Evolutionary conservation across 2,329 filamentous ascomycete genomes (phyloP), one percentile per base, ranked within the genome.

Genomic region (Zymoseptoria pseudotritici): DNA sequence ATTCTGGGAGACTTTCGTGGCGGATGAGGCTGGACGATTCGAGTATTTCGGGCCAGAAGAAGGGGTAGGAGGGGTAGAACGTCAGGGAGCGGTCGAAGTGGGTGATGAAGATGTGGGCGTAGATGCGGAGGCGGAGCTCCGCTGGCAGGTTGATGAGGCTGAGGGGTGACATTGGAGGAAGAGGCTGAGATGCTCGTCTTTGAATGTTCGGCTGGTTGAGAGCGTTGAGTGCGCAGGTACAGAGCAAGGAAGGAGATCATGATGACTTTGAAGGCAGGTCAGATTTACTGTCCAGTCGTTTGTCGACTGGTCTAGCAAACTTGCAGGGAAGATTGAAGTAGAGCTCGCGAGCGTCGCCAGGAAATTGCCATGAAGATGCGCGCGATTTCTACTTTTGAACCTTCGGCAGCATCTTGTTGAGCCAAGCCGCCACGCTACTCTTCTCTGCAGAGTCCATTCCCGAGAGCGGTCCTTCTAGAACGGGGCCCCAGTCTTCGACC

Each of bases 401-500:
- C 13, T 46, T 68, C 29, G 67, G 67, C 36, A 70, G 57, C 62
- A 67, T 69, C 22, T 58, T 54, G 51, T 65, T 55, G n/a, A 69
- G 31, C 67, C 68, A 69, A 5, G 59, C 53, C 5, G 61, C 58
- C 20, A 66, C 56, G 5, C 55, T 53, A 21, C 11, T 19, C 22
- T 52, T 50, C 52, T 62, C 42, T 22, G 29, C 29, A n/a, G 49
- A 6, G 20, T 55, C 42, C 13, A 56, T 10, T 7, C 5, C 7
- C 2, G 51, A 17, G 7, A 61, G n/a, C 13, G 2, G 8, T 26
- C 51, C 10, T 11, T 54, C 36, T 17, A 46, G n/a, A 17, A 17
- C 17, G 13, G 36, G 2, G 36, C 36, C 17, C 65, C 66, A 68
- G 19, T 58, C 56, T 6, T 53, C 63, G 20, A 84, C 76, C 55